phyloP scores from a whole-genome alignment of 805 yeast species.

The Ogataea trehaloabstinens region DNA sequence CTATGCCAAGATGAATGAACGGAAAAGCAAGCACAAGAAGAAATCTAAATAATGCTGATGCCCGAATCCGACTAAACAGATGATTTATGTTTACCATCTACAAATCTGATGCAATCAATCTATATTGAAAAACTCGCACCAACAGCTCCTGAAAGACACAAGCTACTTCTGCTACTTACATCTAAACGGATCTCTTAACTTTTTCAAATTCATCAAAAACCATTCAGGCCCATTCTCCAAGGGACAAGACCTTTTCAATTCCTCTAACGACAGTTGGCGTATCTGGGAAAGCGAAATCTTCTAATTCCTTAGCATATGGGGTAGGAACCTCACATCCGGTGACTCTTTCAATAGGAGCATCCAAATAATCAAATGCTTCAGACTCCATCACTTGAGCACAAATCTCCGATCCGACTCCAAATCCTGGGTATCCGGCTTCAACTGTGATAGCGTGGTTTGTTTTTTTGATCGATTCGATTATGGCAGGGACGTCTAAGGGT shows the following conservation, averaged over 20 bases:
- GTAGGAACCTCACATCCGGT: conserved; percentile 99
- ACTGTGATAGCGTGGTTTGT: conserved; percentile 95
- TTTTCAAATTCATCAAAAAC: too few species aligned
- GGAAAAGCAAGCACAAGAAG: conserved; percentile 6
- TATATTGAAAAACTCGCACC: not conserved
- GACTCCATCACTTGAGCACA: conserved; percentile 98
- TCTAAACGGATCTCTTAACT: too few species aligned
- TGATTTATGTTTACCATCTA: conserved; percentile 1
- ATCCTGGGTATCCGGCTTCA: conserved; percentile 97
- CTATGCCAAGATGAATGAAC: conserved; percentile 2
- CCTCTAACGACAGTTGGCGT: conserved; percentile 86
- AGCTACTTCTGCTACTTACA: too few species aligned
- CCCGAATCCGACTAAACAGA: conserved; percentile 3
- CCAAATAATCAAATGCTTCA: conserved; percentile 96
- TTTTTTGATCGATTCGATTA: conserved; percentile 87
- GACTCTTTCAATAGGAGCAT: conserved; percentile 97
- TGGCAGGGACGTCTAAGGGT: conserved; percentile 89
- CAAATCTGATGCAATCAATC: not conserved
- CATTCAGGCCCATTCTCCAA: conserved; percentile 37
- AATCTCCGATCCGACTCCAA: conserved; percentile 98
- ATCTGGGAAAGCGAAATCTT: conserved; percentile 99
- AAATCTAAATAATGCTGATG: conserved; percentile 6
- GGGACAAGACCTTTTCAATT: conserved; percentile 72
- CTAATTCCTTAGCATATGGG: conserved; percentile 94
- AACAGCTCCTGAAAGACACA: too few species aligned